Base-by-base conservation (phyloP, 805 yeast species). In the Wickerhamomyces kurtzmanii region DNA sequence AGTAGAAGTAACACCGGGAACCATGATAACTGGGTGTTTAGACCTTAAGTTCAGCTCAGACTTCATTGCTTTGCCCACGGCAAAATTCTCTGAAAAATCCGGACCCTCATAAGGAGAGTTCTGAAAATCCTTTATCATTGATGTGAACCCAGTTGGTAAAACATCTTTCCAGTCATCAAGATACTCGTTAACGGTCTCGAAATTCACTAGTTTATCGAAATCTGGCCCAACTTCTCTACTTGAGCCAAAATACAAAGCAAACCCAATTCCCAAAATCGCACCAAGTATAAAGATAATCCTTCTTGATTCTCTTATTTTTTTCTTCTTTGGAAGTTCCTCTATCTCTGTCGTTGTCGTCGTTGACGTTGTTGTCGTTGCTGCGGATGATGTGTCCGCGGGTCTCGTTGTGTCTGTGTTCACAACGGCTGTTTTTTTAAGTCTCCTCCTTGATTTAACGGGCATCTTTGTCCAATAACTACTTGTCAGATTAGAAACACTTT, bases 1-100 rank as follows among this genome's bases (percentile, higher is more conserved):
- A 0, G 97, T 87, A 17, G 95, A 82, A 30, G 84, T 83, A 10
- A 89, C 96, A 4, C 98, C 98, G 0, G 98, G 98, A 12, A 91
- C 84, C 76, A 91, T 69, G 4, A 91, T 70, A 10, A 91, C 94
- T 6, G 94, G 94, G 52, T 72, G 67, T 37, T 80, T 71, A 1
- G 75, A 65, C 0, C 60, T 48, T 17, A 73, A 55, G 20, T 74
- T 68, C 17, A 68, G 61, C 15, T 68, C 70, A 8, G 52, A 47
- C 20, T 56, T 57, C 63, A 89, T 55, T 24, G 67, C 57, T 40
- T 65, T 70, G 1, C 98, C 98, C 12, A 86, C 94, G 0, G 91
- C 84, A 57, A 91, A 91, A 27, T 87, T 75, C 34, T 85, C 94
- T 5, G 85, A 71, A 5, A 80, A 63, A 21, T 77, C 78, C 13